These are phyloP conservation scores for Aspergillus sp. DNA, from an alignment of 2,329 filamentous ascomycete species.

Conservation along the genomic window DNA sequence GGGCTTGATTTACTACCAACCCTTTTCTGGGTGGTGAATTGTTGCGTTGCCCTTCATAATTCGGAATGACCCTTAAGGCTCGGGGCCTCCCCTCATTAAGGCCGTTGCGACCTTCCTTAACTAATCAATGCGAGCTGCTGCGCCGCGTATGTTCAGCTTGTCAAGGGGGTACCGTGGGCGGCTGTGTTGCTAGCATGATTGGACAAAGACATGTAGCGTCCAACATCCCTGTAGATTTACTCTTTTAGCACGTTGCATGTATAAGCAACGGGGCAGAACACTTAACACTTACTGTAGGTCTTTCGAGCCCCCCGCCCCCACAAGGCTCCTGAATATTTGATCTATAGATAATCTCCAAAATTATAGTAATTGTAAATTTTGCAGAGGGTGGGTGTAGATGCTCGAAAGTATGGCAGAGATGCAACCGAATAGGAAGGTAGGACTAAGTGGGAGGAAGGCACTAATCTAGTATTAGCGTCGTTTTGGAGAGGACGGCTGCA, in stretches of 20 bases:
- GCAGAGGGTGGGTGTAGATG: no score
- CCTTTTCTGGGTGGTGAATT: neutral
- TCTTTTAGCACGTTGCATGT: neutral
- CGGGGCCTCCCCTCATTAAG: neutral
- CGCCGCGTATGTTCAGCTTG: neutral
- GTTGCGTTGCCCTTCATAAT: neutral
- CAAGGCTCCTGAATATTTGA: no score
- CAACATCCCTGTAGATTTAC: neutral
- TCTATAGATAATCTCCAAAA: no score
- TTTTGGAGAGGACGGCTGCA: no score
- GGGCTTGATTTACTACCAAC: neutral
- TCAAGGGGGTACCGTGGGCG: conserved; percentile 8
- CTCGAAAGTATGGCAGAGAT: neutral
- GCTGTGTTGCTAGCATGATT: conserved; percentile 12
- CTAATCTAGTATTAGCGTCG: no score
- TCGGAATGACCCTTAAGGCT: neutral
- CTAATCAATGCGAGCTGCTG: neutral
- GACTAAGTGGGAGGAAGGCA: neutral
- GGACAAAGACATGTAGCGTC: conserved; percentile 10
- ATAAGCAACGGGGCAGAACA: neutral
- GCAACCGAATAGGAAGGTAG: no score
- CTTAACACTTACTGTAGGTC: neutral
- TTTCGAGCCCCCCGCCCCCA: neutral
- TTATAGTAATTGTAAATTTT: no score
- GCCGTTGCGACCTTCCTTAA: neutral